Conservation (phyloP, 177 flowering plant species). For the Vitis hybrid region DNA sequence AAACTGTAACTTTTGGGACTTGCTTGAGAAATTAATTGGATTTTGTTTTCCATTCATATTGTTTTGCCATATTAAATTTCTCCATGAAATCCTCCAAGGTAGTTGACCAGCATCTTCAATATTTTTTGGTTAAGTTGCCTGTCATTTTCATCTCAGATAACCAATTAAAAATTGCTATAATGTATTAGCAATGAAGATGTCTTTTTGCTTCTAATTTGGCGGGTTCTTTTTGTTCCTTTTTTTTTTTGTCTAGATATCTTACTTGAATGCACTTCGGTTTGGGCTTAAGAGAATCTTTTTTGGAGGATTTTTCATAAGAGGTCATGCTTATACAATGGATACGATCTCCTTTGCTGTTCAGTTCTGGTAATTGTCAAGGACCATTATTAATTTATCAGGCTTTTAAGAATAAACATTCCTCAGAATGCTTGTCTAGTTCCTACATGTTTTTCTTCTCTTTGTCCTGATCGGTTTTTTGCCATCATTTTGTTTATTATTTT, state of each 20-base stretch:
- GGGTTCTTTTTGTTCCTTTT: background rate
- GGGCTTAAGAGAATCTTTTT: constrained; percentile 93
- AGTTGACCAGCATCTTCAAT: no score
- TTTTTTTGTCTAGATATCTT: constrained; percentile 61
- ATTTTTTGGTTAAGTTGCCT: no score
- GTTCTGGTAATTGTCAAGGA: constrained; percentile 61
- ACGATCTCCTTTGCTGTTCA: constrained; percentile 94
- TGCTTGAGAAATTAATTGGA: no score
- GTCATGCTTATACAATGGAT: constrained; percentile 98
- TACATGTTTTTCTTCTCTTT: background rate
- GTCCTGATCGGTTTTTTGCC: background rate
- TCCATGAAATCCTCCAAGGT: no score
- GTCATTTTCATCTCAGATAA: background rate
- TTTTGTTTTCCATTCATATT: no score
- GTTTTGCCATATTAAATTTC: no score
- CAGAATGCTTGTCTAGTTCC: background rate
- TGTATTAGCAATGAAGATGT: background rate
- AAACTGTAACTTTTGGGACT: no score
- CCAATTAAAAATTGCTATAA: background rate
- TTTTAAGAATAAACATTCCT: background rate
- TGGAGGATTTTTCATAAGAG: constrained; percentile 97
- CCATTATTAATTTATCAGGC: background rate
- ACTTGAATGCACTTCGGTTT: constrained; percentile 86
- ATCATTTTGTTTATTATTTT: background rate
- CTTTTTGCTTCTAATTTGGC: constrained; percentile 10